Base-by-base conservation (phyloP, 345 rosid species). In the Raphanus raphanistrum region DNA sequence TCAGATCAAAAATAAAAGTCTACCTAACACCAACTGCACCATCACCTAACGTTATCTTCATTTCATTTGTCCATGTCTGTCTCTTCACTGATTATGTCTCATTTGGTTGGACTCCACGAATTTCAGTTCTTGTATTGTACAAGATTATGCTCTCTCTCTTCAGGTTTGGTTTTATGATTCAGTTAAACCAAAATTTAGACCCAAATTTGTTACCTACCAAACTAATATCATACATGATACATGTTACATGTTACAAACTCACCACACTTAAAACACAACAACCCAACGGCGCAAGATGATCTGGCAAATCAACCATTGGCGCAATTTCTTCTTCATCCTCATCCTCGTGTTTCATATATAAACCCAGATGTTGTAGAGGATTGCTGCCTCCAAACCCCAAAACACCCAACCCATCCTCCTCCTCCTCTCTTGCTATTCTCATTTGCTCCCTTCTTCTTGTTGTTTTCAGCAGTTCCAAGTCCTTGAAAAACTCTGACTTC, bases 321-420 rank as follows among this genome's bases (percentile, higher is more conserved):
- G 17, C 80, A 41, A 13, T 28, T 4, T 90, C 91, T 2, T 92
- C 91, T 0, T 87, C 97, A 0, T 87, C 88, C 0, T 87, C 90
- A 13, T 85, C 90, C 17, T 84, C 89, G 15, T 50, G 69, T 80
- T 94, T 94, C 82, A 92, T 90, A 84, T 76, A 92, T 59, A 94
- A 73, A 35, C 98, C 98, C 16, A 94, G 83, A 72, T 88, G 94
- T 74, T 92, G 91, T 65, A 92, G 80, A 27, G 97, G 91, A 77
- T 92, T 90, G 70, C 84, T 84, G 13, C 88, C 88, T 81, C 85
- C 90, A 62, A 88, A 80, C 66, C 81, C 89, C 77, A 93, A 88
- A 33, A 87, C 83, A 55, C 88, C 94, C 70, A 94, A 74, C 65
- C 84, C 82, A 35, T 85, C 92, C 81, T 85, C 91, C 81, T 87